Conservation (phyloP, 1,284 basidiomycete species). For the Moniliophthora roreri region DNA sequence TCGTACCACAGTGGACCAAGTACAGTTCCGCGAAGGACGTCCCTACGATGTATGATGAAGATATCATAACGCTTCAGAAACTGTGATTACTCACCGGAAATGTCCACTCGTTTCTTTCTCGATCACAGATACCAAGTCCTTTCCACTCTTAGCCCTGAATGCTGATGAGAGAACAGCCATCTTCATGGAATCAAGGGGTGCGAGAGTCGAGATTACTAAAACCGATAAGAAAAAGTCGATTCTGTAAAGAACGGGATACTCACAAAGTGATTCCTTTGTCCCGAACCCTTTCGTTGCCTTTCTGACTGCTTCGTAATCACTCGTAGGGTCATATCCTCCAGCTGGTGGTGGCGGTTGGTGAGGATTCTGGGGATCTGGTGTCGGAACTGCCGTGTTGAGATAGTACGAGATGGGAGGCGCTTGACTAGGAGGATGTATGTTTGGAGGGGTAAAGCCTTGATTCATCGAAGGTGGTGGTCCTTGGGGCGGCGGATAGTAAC, state of each 20-base stretch:
- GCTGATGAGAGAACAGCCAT: conserved; percentile 35
- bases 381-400: conserved; percentile 8
- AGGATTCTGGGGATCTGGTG: conserved; percentile 1
- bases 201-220: conserved; percentile 31
- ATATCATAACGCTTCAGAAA: conserved; percentile 2
- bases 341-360: conserved; percentile 6
- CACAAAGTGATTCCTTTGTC: conserved; percentile 24
- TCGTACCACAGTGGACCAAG: conserved; percentile 41
- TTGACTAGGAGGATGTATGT: neutral
- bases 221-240: neutral
- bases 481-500: neutral
- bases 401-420: conserved; percentile 2
- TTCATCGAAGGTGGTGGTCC: neutral
- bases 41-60: conserved; percentile 25
- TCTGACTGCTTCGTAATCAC: conserved; percentile 27
- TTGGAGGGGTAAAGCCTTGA: neutral
- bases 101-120: conserved; percentile 28
- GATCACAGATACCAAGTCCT: conserved; percentile 29
- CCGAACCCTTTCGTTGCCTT: conserved; percentile 31
- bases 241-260: conserved; percentile 5
- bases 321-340: conserved; percentile 33
- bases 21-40: conserved; percentile 31
- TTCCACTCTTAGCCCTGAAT: conserved; percentile 30
- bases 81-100: conserved; percentile 28
- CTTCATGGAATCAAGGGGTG: conserved; percentile 31